Evolutionary conservation across 2,329 filamentous ascomycete species (phyloP), one percentile per base, ranked within the genome.

Genomic region (Cladosporium sp.): DNA sequence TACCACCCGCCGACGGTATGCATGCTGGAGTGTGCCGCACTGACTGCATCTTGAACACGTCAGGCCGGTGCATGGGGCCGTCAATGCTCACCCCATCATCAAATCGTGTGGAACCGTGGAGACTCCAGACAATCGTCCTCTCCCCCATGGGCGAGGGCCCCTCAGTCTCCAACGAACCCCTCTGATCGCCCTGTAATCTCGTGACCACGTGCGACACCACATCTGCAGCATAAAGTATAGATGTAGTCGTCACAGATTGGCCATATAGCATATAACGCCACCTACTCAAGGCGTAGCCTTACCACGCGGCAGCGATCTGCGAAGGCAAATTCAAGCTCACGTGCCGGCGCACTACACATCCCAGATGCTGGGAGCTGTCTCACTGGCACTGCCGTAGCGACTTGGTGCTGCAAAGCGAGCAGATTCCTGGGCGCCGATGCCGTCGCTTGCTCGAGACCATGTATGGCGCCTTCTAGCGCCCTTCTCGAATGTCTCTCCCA

Each of bases 51-150:
- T 21, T 38, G 21, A 12, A 36, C 32, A 30, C 34, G 57, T 59
- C 55, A 58, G 34, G 34, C 10, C 32, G n/a, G n/a, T 34, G 55
- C 55, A 30, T 28, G 36, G 34, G 36, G 55, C 24, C 51, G 61
- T 57, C 61, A 21, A 57, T 64, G 51, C 61, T 64, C 51, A 47
- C 61, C 61, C 61, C 61, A 64, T 55, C 59, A 63, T 54, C 47
- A 18, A 44, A 15, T 21, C 7, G 36, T 32, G 60, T 64, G 61
- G 61, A 36, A 47, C 36, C 51, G 51, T 30, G 61, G 61, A 64
- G 61, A 64, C 61, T 64, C 61, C 61, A 64, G 61, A 64, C 51
- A 21, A 28, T 30, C 14, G 2, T 14, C 32, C 21, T 36, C 49
- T 49, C 60, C 60, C 60, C 60, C 60, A 63, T 54, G 60, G 60